phyloP scores from a whole-genome alignment of 2,329 filamentous ascomycete genomes.

The Cladophialophora exuberans region DNA sequence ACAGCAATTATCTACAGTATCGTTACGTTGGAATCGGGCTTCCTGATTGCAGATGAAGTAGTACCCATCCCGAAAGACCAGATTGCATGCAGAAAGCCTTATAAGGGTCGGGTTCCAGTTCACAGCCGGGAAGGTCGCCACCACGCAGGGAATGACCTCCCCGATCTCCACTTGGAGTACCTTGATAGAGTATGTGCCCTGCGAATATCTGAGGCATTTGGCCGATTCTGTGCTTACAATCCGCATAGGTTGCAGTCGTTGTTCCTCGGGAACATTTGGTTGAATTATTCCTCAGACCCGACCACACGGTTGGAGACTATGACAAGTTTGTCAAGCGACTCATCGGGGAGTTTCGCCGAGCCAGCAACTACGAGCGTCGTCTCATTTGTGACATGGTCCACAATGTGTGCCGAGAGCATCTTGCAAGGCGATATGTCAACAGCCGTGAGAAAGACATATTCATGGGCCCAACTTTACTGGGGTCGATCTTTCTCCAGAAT shows the following conservation, averaged over 20 bases:
- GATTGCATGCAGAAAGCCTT: not conserved
- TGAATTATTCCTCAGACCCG: not conserved
- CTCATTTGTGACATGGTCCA: conserved; percentile 13
- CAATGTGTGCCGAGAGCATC: conserved; percentile 7
- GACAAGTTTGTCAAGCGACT: not conserved
- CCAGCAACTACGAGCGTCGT: conserved; percentile 1
- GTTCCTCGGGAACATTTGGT: conserved; percentile 3
- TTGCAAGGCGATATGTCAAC: not conserved
- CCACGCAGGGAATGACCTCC: conserved; percentile 7
- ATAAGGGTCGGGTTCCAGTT: conserved; percentile 8
- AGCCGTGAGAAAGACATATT: conserved; percentile 8
- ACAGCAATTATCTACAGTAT: not conserved
- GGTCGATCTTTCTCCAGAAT: not conserved
- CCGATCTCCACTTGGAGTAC: conserved; percentile 8
- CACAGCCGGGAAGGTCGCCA: conserved; percentile 6
- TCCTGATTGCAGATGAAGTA: not conserved
- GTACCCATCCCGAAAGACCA: not conserved
- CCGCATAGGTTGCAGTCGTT: conserved; percentile 14
- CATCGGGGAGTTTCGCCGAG: not conserved
- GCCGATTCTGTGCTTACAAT: conserved; percentile 8
- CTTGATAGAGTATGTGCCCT: conserved; percentile 13
- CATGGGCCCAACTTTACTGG: conserved; percentile 12
- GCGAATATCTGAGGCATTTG: no score
- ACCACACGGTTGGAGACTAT: not conserved
- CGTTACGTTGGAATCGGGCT: not conserved